Evolutionary conservation across 345 rosid genomes (phyloP).

Genomic region (Ceriops tagal): DNA sequence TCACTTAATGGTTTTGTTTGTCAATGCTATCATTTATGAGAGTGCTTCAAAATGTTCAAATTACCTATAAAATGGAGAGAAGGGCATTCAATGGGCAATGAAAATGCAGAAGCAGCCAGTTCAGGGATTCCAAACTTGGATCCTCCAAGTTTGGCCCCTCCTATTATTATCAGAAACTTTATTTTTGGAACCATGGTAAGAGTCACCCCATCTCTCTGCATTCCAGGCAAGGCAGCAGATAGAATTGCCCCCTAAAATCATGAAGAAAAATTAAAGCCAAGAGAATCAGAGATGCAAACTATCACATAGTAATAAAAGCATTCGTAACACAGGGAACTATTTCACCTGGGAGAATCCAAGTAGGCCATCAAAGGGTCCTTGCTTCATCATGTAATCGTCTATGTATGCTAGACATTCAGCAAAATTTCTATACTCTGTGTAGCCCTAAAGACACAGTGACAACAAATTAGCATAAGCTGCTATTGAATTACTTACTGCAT

Average conservation of each 20-base stretch:
- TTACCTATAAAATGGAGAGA: slow-evolving; percentile 20
- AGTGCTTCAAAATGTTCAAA: too few species aligned
- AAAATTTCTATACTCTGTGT: slow-evolving; percentile 36
- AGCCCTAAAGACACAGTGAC: slow-evolving; percentile 25
- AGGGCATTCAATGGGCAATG: slow-evolving; percentile 11
- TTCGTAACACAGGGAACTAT: not conserved
- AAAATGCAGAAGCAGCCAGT: slow-evolving; percentile 11
- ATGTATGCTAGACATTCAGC: slow-evolving; percentile 40
- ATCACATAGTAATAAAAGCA: too few species aligned
- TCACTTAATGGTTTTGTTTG: too few species aligned
- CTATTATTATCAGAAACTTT: slow-evolving; percentile 15
- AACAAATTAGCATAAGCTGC: too few species aligned
- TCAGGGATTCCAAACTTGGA: slow-evolving; percentile 14
- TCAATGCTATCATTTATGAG: too few species aligned
- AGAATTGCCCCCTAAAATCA: slow-evolving; percentile 12
- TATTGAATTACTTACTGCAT: too few species aligned
- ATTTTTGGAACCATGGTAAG: slow-evolving; percentile 18
- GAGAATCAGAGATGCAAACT: not conserved
- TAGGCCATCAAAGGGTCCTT: slow-evolving; percentile 49
- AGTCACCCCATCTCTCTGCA: slow-evolving; percentile 16
- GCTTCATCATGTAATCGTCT: slow-evolving; percentile 42
- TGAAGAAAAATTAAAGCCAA: not conserved
- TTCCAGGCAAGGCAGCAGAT: slow-evolving; percentile 16
- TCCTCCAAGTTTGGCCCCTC: slow-evolving; percentile 17
- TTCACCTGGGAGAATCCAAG: slow-evolving; percentile 55